Evolutionary conservation across 768 basidiomycete genomes (phyloP), one percentile per base, ranked within the genome.

Genomic region (Tylopilus rubrobrunneus): DNA sequence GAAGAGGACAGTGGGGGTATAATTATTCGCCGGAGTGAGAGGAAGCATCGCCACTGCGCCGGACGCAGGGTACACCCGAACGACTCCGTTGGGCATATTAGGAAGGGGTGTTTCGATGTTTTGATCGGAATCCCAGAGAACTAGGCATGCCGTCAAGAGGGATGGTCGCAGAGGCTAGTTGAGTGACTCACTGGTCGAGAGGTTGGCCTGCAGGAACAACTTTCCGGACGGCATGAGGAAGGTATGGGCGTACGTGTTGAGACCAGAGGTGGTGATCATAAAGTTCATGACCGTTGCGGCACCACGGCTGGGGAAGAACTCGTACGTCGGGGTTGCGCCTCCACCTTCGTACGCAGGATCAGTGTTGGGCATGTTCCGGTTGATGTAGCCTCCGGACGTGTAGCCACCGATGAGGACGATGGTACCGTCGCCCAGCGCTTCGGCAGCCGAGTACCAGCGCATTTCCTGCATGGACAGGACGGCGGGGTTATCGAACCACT

Each of bases 41-140:
- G 95, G 95, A 0, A 98, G 79, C 87, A 98, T 92, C 39, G 88
- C 88, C 3, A 79, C 80, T 0, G 87, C 95, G 31, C 90, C 92
- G 9, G 92, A 92, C 0, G 88, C 95, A 9, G 93, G 93, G 64
- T 95, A 95, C 5, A 92, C 88, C 29, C 92, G 86, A 21, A 81
- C 83, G 43, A 95, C 83, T 42, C 76, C 73, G 29, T 76, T 74
- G 1, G 89, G 89, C 87, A 89, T 90, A 56, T 80, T 71, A 3
- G 89, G 89, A 11, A 91, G 77, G 3, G 74, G 72, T 0, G 77
- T 83, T 66, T 89, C 87, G 5, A 67, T 49, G 63, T 89, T 88
- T 29, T 65, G 70, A 6, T 71, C 62, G 40, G 79, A 75, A 54
- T 89, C 79, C 77, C 76, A 81, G 6, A 81, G 61, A 10, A 76